Percentiles rank a stretch among this genome's conserved stretches.
Evolutionary conservation across 192 early-diverging fungal genomes (phyloP).

Genomic region (Jimgerdemannia lactiflua): DNA sequence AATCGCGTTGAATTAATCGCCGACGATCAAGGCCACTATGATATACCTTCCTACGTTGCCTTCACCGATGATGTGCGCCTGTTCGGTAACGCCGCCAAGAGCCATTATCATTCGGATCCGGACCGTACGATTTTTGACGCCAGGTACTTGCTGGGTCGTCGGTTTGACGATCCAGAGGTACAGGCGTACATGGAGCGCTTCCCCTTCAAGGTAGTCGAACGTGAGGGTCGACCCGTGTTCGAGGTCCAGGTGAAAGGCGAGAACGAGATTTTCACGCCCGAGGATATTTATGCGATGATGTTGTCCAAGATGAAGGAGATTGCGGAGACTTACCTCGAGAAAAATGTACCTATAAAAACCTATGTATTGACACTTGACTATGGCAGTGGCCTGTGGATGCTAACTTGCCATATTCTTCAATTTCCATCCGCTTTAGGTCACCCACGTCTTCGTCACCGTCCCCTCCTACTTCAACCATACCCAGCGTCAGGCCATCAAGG

Average conservation of each 20-base stretch:
- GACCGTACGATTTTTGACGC: slow-evolving; percentile 91
- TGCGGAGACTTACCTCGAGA: slow-evolving; percentile 82
- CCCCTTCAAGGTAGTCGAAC: slow-evolving; percentile 87
- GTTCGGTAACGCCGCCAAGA: slow-evolving; percentile 98
- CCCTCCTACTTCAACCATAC: slow-evolving; percentile 92
- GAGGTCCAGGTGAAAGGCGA: slow-evolving; percentile 85
- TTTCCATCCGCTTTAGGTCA: slow-evolving; percentile 48
- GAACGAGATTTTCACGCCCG: slow-evolving; percentile 82
- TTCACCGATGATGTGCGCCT: slow-evolving; percentile 97
- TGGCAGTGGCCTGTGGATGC: too few species aligned
- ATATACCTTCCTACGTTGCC: slow-evolving; percentile 96
- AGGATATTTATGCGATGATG: slow-evolving; percentile 98
- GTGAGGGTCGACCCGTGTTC: slow-evolving; percentile 82
- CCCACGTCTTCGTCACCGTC: slow-evolving; percentile 94
- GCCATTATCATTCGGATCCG: slow-evolving; percentile 87
- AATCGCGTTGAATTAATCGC: slow-evolving; percentile 97
- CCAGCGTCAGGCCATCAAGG: slow-evolving; percentile 86
- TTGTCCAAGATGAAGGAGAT: slow-evolving; percentile 94
- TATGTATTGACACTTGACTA: too few species aligned
- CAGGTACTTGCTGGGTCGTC: slow-evolving; percentile 90
- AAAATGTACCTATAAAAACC: neutral
- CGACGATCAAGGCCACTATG: slow-evolving; percentile 98
- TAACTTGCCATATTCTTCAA: too few species aligned
- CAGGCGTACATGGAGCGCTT: slow-evolving; percentile 94
- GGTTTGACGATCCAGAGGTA: slow-evolving; percentile 87